phyloP scores from a whole-genome alignment of 257 asterid species.

The Nicotiana paniculata region DNA sequence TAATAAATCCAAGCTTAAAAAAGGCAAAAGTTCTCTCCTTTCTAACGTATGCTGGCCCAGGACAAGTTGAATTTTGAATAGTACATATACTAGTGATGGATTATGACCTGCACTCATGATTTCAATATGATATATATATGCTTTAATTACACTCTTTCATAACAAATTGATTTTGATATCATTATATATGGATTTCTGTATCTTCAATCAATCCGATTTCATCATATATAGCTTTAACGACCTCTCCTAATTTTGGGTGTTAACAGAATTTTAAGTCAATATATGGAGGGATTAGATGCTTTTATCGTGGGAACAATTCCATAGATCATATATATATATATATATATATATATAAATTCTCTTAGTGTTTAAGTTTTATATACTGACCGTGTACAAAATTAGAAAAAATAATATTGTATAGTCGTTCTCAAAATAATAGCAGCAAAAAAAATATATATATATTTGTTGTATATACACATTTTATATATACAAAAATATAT shows the following conservation, averaged over 20 bases:
- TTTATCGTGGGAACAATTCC: too few relatives aligned
- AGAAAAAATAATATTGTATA: too few relatives aligned
- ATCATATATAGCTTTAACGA: not conserved
- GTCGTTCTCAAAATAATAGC: too few relatives aligned
- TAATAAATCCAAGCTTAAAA: not conserved
- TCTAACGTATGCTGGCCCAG: not conserved
- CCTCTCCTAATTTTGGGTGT: not conserved
- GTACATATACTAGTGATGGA: not conserved
- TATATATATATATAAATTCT: too few relatives aligned
- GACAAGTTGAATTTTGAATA: not conserved
- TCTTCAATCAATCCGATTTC: slow-evolving; percentile 16
- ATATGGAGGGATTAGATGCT: not conserved
- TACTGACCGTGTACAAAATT: too few relatives aligned
- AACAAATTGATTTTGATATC: not conserved
- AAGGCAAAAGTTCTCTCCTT: not conserved
- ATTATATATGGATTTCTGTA: not conserved
- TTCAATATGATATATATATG: slow-evolving; percentile 6
- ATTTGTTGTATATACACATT: too few relatives aligned
- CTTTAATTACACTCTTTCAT: not conserved
- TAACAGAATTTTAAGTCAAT: not conserved
- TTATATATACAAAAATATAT: too few relatives aligned
- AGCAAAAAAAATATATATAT: too few relatives aligned
- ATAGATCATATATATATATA: too few relatives aligned
- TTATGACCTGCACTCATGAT: slow-evolving; percentile 12
- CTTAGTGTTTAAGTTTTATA: too few relatives aligned